Percentiles rank a stretch among this genome's conserved stretches.
phyloP scores from a whole-genome alignment of 306 rosid species.

The Pyrus pyrifolia region DNA sequence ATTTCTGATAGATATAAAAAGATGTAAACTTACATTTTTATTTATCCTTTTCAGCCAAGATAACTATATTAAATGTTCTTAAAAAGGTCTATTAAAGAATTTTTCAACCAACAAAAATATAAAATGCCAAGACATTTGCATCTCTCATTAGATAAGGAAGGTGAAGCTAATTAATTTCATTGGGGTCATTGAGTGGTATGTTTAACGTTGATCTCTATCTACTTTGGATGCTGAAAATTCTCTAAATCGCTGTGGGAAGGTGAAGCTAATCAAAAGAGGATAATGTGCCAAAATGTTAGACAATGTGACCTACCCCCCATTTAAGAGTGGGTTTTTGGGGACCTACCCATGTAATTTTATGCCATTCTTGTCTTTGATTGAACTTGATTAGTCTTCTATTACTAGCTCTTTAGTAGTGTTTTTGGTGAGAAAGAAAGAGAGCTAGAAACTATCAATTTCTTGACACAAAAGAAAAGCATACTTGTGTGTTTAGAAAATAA shows the following conservation, averaged over 20 bases:
- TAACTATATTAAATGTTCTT: too few relatives aligned
- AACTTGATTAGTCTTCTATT: not conserved
- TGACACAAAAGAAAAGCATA: not conserved
- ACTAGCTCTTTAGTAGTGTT: not conserved
- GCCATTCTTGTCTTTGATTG: not conserved
- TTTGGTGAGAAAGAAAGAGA: not conserved
- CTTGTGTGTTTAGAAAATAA: not conserved
- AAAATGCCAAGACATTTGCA: too few relatives aligned
- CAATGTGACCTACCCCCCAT: constrained; percentile 27
- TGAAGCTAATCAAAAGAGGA: constrained; percentile 1
- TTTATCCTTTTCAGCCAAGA: too few relatives aligned
- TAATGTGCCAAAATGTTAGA: constrained; percentile 31
- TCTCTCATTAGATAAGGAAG: too few relatives aligned
- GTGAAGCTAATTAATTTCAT: not conserved
- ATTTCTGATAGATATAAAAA: too few relatives aligned
- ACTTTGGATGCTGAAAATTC: not conserved
- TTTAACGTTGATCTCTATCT: not conserved
- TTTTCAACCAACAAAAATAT: too few relatives aligned
- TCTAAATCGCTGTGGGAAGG: not conserved
- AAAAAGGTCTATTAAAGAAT: too few relatives aligned
- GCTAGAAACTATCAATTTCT: not conserved
- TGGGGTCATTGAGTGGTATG: not conserved
- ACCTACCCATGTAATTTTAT: not conserved
- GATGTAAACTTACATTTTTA: too few relatives aligned
- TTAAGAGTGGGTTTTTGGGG: constrained; percentile 5